Percentiles rank a stretch among this genome's conserved stretches.
Evolutionary conservation across 345 rosid species (phyloP).

Genomic region (Populus simonii): DNA sequence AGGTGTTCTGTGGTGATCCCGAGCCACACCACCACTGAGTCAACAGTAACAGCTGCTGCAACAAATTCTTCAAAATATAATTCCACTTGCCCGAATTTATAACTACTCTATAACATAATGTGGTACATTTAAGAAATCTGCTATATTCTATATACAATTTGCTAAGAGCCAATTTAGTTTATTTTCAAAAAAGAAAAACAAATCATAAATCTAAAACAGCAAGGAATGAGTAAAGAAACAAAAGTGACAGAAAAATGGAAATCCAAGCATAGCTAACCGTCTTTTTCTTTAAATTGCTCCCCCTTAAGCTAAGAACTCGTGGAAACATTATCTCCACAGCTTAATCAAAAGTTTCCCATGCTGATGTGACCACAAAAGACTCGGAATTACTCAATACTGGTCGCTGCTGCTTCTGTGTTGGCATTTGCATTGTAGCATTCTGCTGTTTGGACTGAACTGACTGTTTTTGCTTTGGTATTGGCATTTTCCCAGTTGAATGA

Average conservation of each 20-base stretch:
- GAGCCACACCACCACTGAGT: not conserved
- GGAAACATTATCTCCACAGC: not conserved
- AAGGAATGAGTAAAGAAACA: not conserved
- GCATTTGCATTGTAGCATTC: not conserved
- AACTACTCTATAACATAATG: not conserved
- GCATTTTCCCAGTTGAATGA: not conserved
- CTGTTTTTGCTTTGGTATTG: not conserved
- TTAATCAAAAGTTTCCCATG: slow-evolving; percentile 35
- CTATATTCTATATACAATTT: slow-evolving; percentile 16
- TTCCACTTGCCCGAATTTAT: not conserved
- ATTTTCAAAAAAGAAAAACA: not conserved
- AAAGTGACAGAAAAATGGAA: not conserved
- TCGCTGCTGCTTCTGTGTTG: slow-evolving; percentile 7
- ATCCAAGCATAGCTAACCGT: not conserved
- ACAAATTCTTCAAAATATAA: not conserved
- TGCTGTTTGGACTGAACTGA: not conserved
- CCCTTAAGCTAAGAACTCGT: not conserved
- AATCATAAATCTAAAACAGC: not conserved
- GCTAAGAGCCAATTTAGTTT: slow-evolving; percentile 5
- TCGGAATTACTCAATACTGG: slow-evolving; percentile 3
- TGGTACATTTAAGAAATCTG: not conserved
- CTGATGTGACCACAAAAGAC: slow-evolving; percentile 19
- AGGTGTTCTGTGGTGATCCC: slow-evolving; percentile 12
- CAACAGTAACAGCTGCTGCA: not conserved
- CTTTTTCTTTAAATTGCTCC: not conserved